Conservation (phyloP, 2,329 filamentous ascomycete species). For the Colletotrichum sp. region DNA sequence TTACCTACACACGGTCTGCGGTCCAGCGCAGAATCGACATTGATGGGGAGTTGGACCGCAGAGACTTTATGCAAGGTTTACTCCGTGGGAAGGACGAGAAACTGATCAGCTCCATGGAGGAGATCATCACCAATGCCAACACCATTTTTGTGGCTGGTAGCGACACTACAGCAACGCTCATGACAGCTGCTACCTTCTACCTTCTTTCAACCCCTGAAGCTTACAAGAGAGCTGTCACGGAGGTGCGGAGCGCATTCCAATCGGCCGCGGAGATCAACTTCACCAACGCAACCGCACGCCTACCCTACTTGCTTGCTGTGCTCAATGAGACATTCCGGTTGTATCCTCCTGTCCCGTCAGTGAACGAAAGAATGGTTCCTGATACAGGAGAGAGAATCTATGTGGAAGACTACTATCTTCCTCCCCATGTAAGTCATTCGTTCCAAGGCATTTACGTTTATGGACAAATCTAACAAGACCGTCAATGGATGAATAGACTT, state of each 20-base stretch:
- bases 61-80: conserved; percentile 24
- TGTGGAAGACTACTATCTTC: neutral
- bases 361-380: neutral
- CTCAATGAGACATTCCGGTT: conserved; percentile 1
- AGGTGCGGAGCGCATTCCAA: conserved; percentile 40
- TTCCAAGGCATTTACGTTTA: neutral
- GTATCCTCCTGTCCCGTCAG: neutral
- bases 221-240: conserved; percentile 32
- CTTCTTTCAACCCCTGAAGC: neutral
- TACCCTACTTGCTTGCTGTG: conserved; percentile 25
- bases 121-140: neutral
- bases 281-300: conserved; percentile 28
- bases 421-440: neutral
- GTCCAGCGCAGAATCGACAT: conserved; percentile 11
- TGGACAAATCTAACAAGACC: neutral
- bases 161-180: conserved; percentile 37
- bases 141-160: conserved; percentile 30
- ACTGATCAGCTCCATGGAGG: neutral
- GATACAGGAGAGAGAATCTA: neutral
- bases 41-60: neutral
- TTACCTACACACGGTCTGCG: neutral
- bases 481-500: neutral
- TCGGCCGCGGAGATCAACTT: conserved; percentile 40
- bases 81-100: conserved; percentile 4
- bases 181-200: conserved; percentile 25